A percentile compares a stretch with the other conserved stretches of the same genome.
Conservation (phyloP, 202 grass and related monocot genomes). For the Panicum hallii region DNA sequence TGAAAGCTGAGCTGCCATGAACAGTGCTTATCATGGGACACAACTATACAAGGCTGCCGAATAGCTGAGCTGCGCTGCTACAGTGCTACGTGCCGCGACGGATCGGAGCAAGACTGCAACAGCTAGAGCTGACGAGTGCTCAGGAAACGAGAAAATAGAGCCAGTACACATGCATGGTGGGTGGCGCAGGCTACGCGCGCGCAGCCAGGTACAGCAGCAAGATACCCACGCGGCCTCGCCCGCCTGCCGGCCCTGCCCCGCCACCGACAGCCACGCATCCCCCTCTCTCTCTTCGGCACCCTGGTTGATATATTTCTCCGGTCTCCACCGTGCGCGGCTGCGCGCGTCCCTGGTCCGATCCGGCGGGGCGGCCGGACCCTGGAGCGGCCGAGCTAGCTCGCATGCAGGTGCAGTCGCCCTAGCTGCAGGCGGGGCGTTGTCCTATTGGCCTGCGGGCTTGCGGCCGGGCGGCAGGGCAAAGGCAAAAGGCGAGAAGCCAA, state of each 20-base stretch:
- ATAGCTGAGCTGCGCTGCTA: not conserved
- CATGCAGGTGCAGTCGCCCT: not conserved
- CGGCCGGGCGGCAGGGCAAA: not conserved
- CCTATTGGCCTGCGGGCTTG: conserved; percentile 17
- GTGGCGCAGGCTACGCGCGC: conserved; percentile 10
- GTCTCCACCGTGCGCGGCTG: not conserved
- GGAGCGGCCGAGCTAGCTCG: too few species aligned
- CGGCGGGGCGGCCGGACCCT: too few species aligned
- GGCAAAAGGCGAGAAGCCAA: conserved; percentile 17
- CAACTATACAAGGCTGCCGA: not conserved
- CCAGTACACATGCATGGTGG: not conserved
- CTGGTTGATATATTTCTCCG: not conserved
- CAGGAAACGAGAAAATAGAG: not conserved
- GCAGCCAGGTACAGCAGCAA: conserved; percentile 31
- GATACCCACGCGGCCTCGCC: conserved; percentile 47
- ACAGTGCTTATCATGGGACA: conserved; percentile 34
- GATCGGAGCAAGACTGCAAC: not conserved
- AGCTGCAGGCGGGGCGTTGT: not conserved
- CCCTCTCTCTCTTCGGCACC: not conserved
- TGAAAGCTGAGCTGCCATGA: not conserved
- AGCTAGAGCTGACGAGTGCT: not conserved
- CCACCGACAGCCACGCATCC: not conserved
- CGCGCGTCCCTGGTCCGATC: not conserved
- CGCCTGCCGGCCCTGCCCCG: not conserved
- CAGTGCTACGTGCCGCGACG: not conserved